A percentile compares a stretch with the other conserved stretches of the same genome.
phyloP scores from a whole-genome alignment of 1,139 yeast species.

The Pichia sp. region DNA sequence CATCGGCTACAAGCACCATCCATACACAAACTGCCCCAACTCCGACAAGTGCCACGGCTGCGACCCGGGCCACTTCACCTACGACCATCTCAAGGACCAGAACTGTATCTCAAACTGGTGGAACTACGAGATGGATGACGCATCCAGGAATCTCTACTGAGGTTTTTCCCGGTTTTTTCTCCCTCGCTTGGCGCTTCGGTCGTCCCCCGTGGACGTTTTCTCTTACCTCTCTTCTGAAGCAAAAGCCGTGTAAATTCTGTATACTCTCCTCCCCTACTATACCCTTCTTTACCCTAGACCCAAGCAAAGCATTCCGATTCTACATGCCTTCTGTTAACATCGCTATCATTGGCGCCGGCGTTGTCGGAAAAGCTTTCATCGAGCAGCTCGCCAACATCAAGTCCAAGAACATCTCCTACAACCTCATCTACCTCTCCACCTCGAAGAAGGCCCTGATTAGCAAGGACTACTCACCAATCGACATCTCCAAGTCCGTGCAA shows the following conservation, averaged over 20 bases:
- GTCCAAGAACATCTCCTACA: constrained; percentile 49
- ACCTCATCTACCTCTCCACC: constrained; percentile 77
- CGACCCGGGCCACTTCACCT: constrained; percentile 43
- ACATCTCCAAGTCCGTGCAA: constrained; percentile 54
- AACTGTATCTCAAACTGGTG: constrained; percentile 78
- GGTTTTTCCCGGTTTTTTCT: not conserved
- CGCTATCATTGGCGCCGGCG: constrained; percentile 89
- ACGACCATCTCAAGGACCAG: constrained; percentile 48
- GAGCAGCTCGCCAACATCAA: constrained; percentile 52
- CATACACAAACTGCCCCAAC: constrained; percentile 72
- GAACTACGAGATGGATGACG: constrained; percentile 49
- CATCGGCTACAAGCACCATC: constrained; percentile 66
- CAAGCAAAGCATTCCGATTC: not conserved
- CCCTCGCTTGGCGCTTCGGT: not conserved
- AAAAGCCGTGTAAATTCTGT: not conserved
- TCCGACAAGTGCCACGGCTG: constrained; percentile 38
- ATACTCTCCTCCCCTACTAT: not conserved
- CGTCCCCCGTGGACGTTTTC: not conserved
- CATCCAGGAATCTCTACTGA: constrained; percentile 32
- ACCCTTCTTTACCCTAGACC: not conserved
- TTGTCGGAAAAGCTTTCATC: constrained; percentile 89
- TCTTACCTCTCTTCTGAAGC: not conserved
- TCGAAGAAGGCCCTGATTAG: constrained; percentile 66
- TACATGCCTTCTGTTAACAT: constrained; percentile 57
- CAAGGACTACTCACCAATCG: constrained; percentile 65